Percentiles rank a stretch among this genome's conserved stretches.
Conservation (phyloP, 352 stramenopile species). For the Phytophthora podocarpi region DNA sequence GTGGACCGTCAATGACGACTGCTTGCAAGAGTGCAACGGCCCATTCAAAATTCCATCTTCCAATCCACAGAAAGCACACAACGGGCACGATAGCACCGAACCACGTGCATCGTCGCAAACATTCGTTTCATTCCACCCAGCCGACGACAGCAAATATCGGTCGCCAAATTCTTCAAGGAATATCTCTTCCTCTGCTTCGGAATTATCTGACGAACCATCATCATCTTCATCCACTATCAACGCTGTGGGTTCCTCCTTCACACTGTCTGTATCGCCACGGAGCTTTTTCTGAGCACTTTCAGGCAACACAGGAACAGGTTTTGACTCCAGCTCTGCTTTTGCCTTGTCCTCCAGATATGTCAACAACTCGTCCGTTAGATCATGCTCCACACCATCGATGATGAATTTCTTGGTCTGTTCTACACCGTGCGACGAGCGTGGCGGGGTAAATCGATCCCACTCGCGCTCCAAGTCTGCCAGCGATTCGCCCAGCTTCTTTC, state of each 20-base stretch:
- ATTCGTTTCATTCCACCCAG: not conserved
- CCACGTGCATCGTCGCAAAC: not conserved
- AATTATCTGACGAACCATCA: conserved; percentile 39
- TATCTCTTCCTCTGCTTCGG: conserved; percentile 48
- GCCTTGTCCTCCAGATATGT: conserved; percentile 70
- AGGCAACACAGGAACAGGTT: conserved; percentile 51
- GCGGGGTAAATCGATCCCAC: conserved; percentile 62
- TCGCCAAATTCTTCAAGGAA: conserved; percentile 69
- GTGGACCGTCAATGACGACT: conserved; percentile 51
- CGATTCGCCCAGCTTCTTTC: conserved; percentile 56
- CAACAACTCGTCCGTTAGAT: conserved; percentile 75
- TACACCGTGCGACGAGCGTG: conserved; percentile 47
- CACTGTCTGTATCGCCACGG: conserved; percentile 9
- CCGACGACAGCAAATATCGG: conserved; percentile 35
- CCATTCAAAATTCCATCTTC: conserved; percentile 75
- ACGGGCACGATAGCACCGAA: not conserved
- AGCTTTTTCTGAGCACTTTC: conserved; percentile 39
- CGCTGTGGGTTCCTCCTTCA: conserved; percentile 6
- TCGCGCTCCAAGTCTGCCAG: conserved; percentile 64
- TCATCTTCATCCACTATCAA: conserved; percentile 30
- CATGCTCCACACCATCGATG: conserved; percentile 71
- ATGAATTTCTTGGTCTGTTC: conserved; percentile 73
- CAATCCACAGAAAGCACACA: conserved; percentile 63
- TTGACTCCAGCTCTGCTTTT: conserved; percentile 60
- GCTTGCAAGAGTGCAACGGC: conserved; percentile 48